Evolutionary conservation across 148 eudicot species (phyloP), one percentile per base, ranked within the genome.

Genomic region (Selenicereus undatus): DNA sequence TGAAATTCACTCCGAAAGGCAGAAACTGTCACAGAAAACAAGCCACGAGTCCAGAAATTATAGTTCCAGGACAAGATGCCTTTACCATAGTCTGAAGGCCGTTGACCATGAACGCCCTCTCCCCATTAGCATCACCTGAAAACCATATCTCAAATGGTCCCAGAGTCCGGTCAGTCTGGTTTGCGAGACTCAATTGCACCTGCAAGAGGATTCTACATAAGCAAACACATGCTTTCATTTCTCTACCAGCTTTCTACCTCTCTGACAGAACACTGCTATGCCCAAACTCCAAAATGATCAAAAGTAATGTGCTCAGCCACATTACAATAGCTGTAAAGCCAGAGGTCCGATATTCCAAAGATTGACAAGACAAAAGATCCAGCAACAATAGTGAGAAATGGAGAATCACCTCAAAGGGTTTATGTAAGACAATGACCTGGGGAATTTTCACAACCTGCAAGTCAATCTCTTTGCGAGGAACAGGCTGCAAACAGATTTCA

Each of bases 71-170:
- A 18, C 68, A 80, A 71, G 80, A 35, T 35, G 35, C 35, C 39
- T 83, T 87, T 82, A 96, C 98, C 92, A 88, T 85, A 74, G 88
- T 93, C 79, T 91, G 99, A 16, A 93, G 89, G 80, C 99, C 98
- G 85, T 91, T 93, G 80, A 96, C 88, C 97, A 92, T 89, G 71
- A 93, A 90, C 45, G 89, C 93, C 81, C 90, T 92, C 82, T 91
- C 98, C 70, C 90, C 93, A 78, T 82, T 80, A 70, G 83, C 81
- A 87, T 90, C 99, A 81, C 88, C 91, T 22, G 93, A 87, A 80
- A 93, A 81, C 95, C 92, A 91, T 74, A 90, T 90, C 84, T 92
- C 93, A 83, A 96, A 96, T 26, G 99, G 99, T 36, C 99, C 99
- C 81, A 93, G 69, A 71, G 89, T 82, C 85, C 92, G 88, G 51